A percentile compares a stretch with the other conserved stretches of the same genome.
Conservation (phyloP, 495 filamentous ascomycete species). For the Penicillium flavigenum region DNA sequence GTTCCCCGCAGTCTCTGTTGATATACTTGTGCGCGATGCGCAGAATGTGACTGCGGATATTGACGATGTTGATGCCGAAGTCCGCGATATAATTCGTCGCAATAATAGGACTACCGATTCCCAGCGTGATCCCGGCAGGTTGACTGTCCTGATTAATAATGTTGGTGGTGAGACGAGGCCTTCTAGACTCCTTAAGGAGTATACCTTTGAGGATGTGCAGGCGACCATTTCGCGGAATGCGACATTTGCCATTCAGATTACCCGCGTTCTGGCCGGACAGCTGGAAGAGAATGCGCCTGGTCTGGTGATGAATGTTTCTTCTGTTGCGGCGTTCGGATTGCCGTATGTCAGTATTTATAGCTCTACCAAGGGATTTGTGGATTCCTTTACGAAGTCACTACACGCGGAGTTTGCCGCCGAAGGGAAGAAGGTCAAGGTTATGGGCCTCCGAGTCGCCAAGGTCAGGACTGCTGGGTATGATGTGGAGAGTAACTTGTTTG, state of each 20-base stretch:
- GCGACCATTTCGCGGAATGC: constrained; percentile 37
- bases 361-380: constrained; percentile 40
- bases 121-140: neutral
- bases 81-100: constrained; percentile 16
- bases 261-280: constrained; percentile 37
- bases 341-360: constrained; percentile 40
- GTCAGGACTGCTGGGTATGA: constrained; percentile 25
- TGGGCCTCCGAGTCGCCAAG: constrained; percentile 30
- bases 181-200: constrained; percentile 23
- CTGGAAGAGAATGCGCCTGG: constrained; percentile 29
- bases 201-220: constrained; percentile 25
- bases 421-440: constrained; percentile 27
- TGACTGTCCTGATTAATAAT: constrained; percentile 52
- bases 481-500: constrained; percentile 22
- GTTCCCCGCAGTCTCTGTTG: constrained; percentile 32
- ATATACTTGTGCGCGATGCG: constrained; percentile 37
- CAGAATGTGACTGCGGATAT: constrained; percentile 14
- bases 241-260: constrained; percentile 44
- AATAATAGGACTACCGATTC: neutral
- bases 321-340: constrained; percentile 31
- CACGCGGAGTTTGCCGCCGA: constrained; percentile 32
- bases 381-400: constrained; percentile 31
- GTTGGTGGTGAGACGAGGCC: constrained; percentile 37
- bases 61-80: constrained; percentile 24
- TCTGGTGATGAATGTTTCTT: constrained; percentile 47